These are phyloP conservation scores for Colletotrichum salicis DNA, from an alignment of 2,329 filamentous ascomycete genomes.

Conservation along the genomic window DNA sequence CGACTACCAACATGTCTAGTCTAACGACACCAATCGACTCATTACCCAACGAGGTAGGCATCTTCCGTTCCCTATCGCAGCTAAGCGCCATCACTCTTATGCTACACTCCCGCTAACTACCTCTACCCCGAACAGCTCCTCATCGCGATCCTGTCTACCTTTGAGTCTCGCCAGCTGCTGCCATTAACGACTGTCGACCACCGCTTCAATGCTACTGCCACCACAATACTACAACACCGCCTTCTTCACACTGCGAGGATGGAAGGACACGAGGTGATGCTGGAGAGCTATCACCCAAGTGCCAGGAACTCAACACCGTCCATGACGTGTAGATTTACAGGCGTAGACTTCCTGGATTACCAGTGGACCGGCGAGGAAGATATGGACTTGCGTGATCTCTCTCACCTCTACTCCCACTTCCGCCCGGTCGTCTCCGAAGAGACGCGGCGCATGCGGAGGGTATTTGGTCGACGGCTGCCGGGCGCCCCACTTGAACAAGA, in stretches of 20 bases:
- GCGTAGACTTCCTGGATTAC: slow-evolving; percentile 68
- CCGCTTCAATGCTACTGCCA: slow-evolving; percentile 71
- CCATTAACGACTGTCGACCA: slow-evolving; percentile 68
- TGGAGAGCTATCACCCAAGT: slow-evolving; percentile 82
- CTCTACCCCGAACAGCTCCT: slow-evolving; percentile 55
- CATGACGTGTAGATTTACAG: slow-evolving; percentile 73
- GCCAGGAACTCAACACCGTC: slow-evolving; percentile 75
- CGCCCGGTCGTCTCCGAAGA: slow-evolving; percentile 69
- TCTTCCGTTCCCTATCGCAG: not conserved
- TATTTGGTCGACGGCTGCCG: slow-evolving; percentile 42
- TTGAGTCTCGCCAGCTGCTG: slow-evolving; percentile 64
- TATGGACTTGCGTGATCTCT: slow-evolving; percentile 52
- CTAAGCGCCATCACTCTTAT: not conserved
- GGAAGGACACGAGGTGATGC: slow-evolving; percentile 72
- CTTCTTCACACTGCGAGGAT: slow-evolving; percentile 68
- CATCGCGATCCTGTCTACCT: slow-evolving; percentile 58
- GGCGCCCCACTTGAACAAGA: slow-evolving; percentile 39
- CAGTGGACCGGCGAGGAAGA: slow-evolving; percentile 37
- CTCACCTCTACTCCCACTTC: slow-evolving; percentile 76
- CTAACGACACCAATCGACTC: slow-evolving; percentile 39
- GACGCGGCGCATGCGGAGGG: slow-evolving; percentile 50
- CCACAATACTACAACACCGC: slow-evolving; percentile 72
- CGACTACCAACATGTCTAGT: slow-evolving; percentile 22
- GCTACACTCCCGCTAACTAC: not conserved
- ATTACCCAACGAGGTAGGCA: slow-evolving; percentile 48